Conservation (phyloP, 1,139 yeast species). For the Debaryomyces sp. region DNA sequence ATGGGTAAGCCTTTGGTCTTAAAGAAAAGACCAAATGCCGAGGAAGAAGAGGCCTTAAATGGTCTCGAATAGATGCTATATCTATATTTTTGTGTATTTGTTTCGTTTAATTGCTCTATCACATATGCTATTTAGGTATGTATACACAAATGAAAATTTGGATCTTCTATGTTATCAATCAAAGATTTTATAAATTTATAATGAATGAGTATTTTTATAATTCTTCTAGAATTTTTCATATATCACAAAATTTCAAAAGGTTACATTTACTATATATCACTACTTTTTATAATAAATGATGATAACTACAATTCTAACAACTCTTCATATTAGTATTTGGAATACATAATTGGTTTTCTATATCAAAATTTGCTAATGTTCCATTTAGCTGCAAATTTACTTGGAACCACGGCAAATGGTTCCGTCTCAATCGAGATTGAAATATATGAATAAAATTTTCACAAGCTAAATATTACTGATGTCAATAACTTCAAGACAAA, state of each 20-base stretch:
- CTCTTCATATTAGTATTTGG: too few species aligned
- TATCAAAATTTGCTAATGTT: neutral
- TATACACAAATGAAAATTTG: neutral
- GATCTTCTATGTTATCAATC: neutral
- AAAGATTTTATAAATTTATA: too few species aligned
- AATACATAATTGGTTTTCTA: neutral
- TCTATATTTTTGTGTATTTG: slow-evolving; percentile 1
- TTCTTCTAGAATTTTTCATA: neutral
- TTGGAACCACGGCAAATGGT: neutral
- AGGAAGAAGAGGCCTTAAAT: slow-evolving; percentile 48
- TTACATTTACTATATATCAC: neutral
- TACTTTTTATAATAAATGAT: neutral
- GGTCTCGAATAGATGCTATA: slow-evolving; percentile 20
- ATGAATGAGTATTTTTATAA: neutral
- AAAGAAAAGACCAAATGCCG: slow-evolving; percentile 68
- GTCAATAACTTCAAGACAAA: too few species aligned
- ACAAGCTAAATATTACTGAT: too few species aligned
- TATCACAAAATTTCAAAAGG: neutral
- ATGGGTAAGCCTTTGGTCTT: slow-evolving; percentile 91
- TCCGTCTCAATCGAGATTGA: neutral
- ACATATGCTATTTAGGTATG: neutral
- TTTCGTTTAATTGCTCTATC: neutral
- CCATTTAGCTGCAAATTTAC: neutral
- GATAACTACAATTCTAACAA: neutral
- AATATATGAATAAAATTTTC: too few species aligned